Base-by-base conservation (phyloP, 1,139 yeast genomes). In the Scheffersomyces parashehatae region DNA sequence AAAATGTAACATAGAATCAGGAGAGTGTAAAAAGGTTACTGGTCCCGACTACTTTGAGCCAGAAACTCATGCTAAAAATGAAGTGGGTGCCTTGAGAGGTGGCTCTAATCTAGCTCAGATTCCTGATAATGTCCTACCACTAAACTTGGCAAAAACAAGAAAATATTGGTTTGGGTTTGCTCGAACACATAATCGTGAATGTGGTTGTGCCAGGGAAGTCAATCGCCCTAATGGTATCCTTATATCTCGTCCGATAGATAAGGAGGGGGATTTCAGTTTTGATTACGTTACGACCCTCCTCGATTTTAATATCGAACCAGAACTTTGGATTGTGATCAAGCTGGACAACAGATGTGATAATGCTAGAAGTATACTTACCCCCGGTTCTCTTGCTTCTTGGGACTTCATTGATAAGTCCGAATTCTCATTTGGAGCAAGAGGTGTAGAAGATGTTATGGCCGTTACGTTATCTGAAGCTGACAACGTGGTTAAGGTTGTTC, bases 401-500 rank as follows among this genome's bases (percentile, higher is more conserved):
- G 15, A 12, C 15, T 31, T 31, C 34, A 16, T 12, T 8, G 30
- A 28, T 5, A 30, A 35, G n/a, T 31, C 13, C 13, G 26, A 5
- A 20, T 20, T 20, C 26, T 20, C 26, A 20, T 20, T 20, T 20
- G 26, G 26, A 20, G 26, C 26, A 20, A 37, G 30, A 5, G 14
- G 14, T 14, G 34, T 14, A 13, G 16, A 31, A n/a, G 63, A 56
- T 41, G 42, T 50, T 13, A 35, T 70, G 46, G 62, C 72, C 0
- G 46, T 73, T 33, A 48, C 70, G 16, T 53, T 65, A 12, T 67
- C 75, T 2, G 58, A 67, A 16, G 57, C 70, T 5, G 78, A 72
- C 47, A 55, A 57, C 26, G 67, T 72, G 1, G 68, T 67, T 30
- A 62, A 65, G 38, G 50, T 59, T n/a, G 51, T 72, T 4, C 61